Evolutionary conservation across 805 yeast species (phyloP).

Genomic region (Monosporozyma siamensis): DNA sequence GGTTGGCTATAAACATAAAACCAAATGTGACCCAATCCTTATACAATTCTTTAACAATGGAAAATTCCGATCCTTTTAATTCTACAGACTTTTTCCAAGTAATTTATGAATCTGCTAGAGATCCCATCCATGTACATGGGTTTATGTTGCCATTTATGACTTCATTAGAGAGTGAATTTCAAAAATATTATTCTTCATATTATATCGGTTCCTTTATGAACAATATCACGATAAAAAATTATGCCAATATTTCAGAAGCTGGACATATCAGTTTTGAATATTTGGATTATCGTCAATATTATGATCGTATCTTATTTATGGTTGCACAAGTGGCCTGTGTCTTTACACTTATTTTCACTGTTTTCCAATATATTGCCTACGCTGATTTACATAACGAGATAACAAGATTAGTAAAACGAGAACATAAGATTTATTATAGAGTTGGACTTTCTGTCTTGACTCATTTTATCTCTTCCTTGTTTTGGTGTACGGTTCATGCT

Average conservation of each 20-base stretch:
- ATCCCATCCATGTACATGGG: slow-evolving; percentile 38
- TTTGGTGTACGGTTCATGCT: slow-evolving; percentile 50
- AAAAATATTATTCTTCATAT: slow-evolving; percentile 4
- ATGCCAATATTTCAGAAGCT: slow-evolving; percentile 8
- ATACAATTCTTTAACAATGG: slow-evolving; percentile 18
- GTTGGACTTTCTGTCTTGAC: slow-evolving; percentile 38
- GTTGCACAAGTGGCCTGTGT: slow-evolving; percentile 71
- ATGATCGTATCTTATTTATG: slow-evolving; percentile 44
- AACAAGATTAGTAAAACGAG: slow-evolving; percentile 36
- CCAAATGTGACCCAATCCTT: slow-evolving; percentile 36
- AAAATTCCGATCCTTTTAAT: slow-evolving; percentile 13
- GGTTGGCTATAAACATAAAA: slow-evolving; percentile 51
- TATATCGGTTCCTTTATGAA: slow-evolving; percentile 16
- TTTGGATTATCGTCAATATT: slow-evolving; percentile 43
- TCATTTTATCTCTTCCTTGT: slow-evolving; percentile 49
- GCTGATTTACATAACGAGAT: slow-evolving; percentile 42
- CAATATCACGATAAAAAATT: slow-evolving; percentile 5
- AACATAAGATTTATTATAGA: slow-evolving; percentile 45
- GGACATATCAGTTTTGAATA: slow-evolving; percentile 30
- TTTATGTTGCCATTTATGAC: slow-evolving; percentile 38
- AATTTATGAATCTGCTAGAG: slow-evolving; percentile 57
- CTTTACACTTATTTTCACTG: slow-evolving; percentile 58
- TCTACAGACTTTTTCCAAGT: slow-evolving; percentile 29
- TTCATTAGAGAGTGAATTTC: slow-evolving; percentile 24
- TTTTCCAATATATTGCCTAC: slow-evolving; percentile 59